Evolutionary conservation across 306 rosid genomes (phyloP), one percentile per base, ranked within the genome.

Genomic region (Phaseolus lunatus): DNA sequence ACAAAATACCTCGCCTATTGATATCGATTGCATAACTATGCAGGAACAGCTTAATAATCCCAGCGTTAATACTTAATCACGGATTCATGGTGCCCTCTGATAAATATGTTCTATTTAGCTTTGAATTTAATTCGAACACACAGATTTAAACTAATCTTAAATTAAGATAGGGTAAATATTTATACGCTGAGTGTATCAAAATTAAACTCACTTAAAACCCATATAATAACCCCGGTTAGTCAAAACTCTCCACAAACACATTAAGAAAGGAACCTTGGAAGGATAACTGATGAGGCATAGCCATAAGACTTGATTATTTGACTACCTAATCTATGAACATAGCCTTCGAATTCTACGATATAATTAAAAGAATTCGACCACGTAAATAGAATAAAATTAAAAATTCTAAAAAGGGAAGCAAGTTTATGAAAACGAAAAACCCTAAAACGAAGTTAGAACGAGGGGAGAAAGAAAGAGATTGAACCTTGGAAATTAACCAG

Each of bases 401-500:
- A 50, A n/a, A 15, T 16, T 49, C 10, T n/a, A 7, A 49, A 49
- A 49, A 49, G 54, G 22, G 22, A 7, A 49, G 23, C 5, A 3
- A 49, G 23, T 22, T 20, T 0, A 19, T 9, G 59, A 58, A 61
- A 31, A 29, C 35, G 44, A 27, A n/a, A 48, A 77, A 53, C 24
- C 18, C 61, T 54, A 43, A 53, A 3, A 53, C 7, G 31, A 22
- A 9, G 15, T 54, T 22, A 57, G 37, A 57, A 12, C 5, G 33
- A 24, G 29, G 14, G 45, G 14, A 12, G 19, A 67, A 8, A 4
- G 15, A 58, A 49, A 45, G 54, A 35, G 5, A 14, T 9, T 2
- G 12, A 62, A 90, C 99, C 99, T 95, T 87, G 45, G 99, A 87
- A 86, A 95, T 95, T 76, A 89, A 83, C 97, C 99, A 95, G 47